These are phyloP conservation scores for Dioscorea cayenensis DNA, from an alignment of 116 monocot genomes.

Conservation along the genomic window DNA sequence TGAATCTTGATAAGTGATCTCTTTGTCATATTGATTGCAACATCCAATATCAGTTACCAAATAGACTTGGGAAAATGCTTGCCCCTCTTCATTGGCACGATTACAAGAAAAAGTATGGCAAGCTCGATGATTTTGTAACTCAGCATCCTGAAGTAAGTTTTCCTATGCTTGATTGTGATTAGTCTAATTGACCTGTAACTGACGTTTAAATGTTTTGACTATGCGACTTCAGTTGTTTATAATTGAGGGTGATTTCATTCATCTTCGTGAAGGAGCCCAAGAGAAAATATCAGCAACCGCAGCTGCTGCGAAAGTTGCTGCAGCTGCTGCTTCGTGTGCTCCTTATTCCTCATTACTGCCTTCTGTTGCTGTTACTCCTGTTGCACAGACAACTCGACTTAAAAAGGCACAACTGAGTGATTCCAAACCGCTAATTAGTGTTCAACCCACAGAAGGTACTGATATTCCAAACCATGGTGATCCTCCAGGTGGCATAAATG, in stretches of 20 bases:
- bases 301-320: conserved; percentile 87
- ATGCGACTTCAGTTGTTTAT: conserved; percentile 73
- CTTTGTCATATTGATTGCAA: neutral
- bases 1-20: neutral
- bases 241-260: conserved; percentile 82
- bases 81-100: conserved; percentile 96
- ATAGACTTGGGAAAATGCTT: conserved; percentile 90
- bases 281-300: conserved; percentile 86
- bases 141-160: conserved; percentile 73
- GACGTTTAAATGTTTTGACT: neutral
- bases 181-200: neutral
- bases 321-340: conserved; percentile 61
- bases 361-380: conserved; percentile 81
- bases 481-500: conserved; percentile 14
- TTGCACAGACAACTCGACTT: conserved; percentile 66
- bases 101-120: conserved; percentile 85
- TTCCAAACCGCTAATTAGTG: conserved; percentile 11
- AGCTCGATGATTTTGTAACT: conserved; percentile 83
- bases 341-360: conserved; percentile 57
- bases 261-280: conserved; percentile 91
- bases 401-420: conserved; percentile 39
- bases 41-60: conserved; percentile 52
- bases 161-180: neutral
- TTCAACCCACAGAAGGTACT: too few relatives aligned
- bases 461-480: conserved; percentile 10